Percentiles rank a stretch among this genome's conserved stretches.
phyloP scores from a whole-genome alignment of 2,329 filamentous ascomycete species.

The Trichophyton schoenleinii region DNA sequence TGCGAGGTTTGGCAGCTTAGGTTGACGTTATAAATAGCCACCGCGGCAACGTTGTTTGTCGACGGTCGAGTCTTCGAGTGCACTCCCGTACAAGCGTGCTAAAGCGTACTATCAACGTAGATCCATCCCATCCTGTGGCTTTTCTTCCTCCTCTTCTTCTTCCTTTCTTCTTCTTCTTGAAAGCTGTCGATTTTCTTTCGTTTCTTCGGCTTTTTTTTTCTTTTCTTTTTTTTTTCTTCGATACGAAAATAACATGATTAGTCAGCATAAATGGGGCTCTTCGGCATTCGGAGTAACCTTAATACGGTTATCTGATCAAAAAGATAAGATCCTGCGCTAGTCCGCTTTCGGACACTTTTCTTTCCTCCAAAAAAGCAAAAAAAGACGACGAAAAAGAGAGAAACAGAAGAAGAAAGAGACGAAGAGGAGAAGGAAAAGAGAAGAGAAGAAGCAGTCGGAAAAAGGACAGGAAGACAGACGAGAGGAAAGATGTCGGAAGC shows the following conservation, averaged over 20 bases:
- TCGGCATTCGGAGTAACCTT: background rate
- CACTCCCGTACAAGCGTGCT: too few species aligned
- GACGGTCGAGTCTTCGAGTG: too few species aligned
- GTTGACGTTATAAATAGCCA: constrained; percentile 1
- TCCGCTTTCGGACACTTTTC: background rate
- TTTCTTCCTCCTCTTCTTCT: background rate
- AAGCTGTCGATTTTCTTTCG: background rate
- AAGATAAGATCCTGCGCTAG: constrained; percentile 5
- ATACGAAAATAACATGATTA: background rate
- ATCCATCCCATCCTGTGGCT: background rate
- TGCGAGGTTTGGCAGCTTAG: background rate
- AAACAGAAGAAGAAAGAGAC: background rate
- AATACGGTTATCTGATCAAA: constrained; percentile 32
- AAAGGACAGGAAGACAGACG: background rate
- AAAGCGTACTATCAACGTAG: background rate
- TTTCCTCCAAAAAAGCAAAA: background rate
- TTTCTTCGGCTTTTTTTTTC: too few species aligned
- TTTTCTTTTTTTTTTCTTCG: background rate
- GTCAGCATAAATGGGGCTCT: background rate
- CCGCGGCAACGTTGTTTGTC: too few species aligned
- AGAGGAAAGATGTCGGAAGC: background rate
- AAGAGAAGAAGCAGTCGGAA: background rate
- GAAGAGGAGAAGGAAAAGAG: background rate
- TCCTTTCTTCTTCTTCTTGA: background rate
- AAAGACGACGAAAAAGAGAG: background rate